Evolutionary conservation across 2,329 filamentous ascomycete genomes (phyloP), one percentile per base, ranked within the genome.

Genomic region (Diaporthe citri): DNA sequence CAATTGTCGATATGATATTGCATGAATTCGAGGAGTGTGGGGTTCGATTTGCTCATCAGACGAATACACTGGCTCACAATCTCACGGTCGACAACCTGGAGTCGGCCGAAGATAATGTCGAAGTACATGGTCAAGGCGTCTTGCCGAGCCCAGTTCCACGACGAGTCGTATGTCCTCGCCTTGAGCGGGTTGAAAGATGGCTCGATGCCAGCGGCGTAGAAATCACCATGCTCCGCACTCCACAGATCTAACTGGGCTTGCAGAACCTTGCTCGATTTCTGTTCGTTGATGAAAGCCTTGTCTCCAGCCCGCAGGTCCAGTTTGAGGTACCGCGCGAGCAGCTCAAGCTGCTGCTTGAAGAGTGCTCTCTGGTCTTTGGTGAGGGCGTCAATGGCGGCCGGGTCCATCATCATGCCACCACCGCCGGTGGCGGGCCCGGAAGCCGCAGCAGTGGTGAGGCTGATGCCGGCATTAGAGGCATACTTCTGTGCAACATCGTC

Each of bases 1-100:
- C 96, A 98, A 87, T 98, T 97, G 81, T 99, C 97, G 81, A 99
- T 99, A 87, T 99, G 97, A 81, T 99, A 98, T 83, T 99, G 97
- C 97, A 99, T 99, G 86, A 98, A 99, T 80, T 99, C 96, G 75
- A 99, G 90, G 1, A 99, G 91, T 48, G 95, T 93, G 3, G 97
- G 97, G 83, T 98, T 99, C 46, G 97, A 98, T 77, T 97, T 94
- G 88, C 98, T 99, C 97, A 99, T 99, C 86, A 99, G 97, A 79
- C 95, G 94, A 82, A 99, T 98, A 86, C 97, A 99, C 84, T 96
- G 96, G 86, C 96, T 98, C 82, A 99, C 97, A 80, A 98, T 99
- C 85, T 99, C 97, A 77, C 97, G 94, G 81, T 99, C 97, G 55
- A 99, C 94, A 67, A 93, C 95, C 87, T 97, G 92, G 72, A 99